Percentiles rank a stretch among this genome's conserved stretches.
Evolutionary conservation across 257 asterid species (phyloP).

Genomic region (Anisodus tanguticus): DNA sequence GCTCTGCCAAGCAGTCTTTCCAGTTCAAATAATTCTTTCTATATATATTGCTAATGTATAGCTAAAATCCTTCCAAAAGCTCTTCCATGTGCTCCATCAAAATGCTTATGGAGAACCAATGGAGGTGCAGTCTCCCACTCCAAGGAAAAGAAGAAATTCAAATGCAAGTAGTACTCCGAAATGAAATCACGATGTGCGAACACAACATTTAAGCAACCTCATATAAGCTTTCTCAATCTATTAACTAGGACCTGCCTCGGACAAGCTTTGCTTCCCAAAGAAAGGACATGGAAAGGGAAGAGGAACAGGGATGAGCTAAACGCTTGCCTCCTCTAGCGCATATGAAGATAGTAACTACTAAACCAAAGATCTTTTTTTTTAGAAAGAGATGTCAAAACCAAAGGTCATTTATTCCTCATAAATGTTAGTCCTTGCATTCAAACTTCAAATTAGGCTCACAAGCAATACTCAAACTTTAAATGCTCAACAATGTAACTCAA

Average conservation of each 20-base stretch:
- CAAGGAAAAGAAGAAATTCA: not conserved
- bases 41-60: not conserved
- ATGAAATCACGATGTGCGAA: slow-evolving; percentile 13
- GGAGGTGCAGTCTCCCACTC: not conserved
- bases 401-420: not conserved
- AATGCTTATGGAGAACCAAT: slow-evolving; percentile 4
- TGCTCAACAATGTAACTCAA: slow-evolving; percentile 3
- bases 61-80: slow-evolving; percentile 12
- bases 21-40: not conserved
- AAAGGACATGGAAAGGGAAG: not conserved
- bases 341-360: not conserved
- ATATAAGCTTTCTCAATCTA: not conserved
- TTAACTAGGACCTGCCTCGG: not conserved
- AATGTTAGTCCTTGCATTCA: not conserved
- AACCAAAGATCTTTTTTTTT: not conserved
- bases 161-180: slow-evolving; percentile 21
- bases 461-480: not conserved
- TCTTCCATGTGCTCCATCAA: slow-evolving; percentile 12
- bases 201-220: slow-evolving; percentile 5
- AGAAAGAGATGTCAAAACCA: no score
- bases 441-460: not conserved
- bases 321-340: not conserved
- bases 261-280: not conserved
- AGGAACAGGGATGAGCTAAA: not conserved
- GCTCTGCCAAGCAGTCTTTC: not conserved